Evolutionary conservation across 371 early-diverging fungal genomes (phyloP), one percentile per base, ranked within the genome.

Genomic region (Apophysomyces elegans): DNA sequence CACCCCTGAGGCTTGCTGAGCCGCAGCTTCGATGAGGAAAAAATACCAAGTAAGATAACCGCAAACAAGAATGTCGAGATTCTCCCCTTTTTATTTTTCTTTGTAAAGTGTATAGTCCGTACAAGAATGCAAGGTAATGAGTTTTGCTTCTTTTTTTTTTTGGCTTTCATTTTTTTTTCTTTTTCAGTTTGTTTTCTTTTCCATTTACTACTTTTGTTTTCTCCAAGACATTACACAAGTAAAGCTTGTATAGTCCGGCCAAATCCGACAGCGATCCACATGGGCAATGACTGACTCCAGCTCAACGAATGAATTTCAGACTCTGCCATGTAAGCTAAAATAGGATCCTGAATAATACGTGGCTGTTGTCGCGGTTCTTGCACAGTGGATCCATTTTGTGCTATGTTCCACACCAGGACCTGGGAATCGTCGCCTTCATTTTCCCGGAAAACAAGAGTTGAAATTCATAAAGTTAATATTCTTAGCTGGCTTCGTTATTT

Each of bases 401-500:
- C 58, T 18, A 18, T 79, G 70, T 91, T 89, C 93, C 92, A 92
- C 2, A 92, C 86, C n/a, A 91, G 78, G 0, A 90, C 90, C 61
- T 88, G 86, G 16, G 77, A 69, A 72, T 91, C 93, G 41, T 91
- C 90, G 37, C 86, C 91, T 88, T 58, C 7, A 5, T 16, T 11
- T 37, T 32, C 8, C 13, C 38, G 50, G 5, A 18, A 7, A 9
- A 47, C 11, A n/a, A 47, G 47, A 18, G 21, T 18, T 7, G 21
- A 50, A 50, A 26, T 26, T 26, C 9, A 50, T 21, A 50, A 50
- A 50, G 9, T 5, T 18, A 21, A n/a, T 50, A 8, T 37, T 57
- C 6, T 8, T 14, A 14, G 9, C 26, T 32, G 13, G 14, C 45
- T 56, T 18, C 38, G n/a, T 13, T 26, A 5, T 36, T 13, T 16